Percentiles rank a stretch among this genome's conserved stretches.
These are phyloP conservation scores for Miamiensis avidus DNA, from an alignment of 169 alveolate species.

Conservation along the genomic window DNA sequence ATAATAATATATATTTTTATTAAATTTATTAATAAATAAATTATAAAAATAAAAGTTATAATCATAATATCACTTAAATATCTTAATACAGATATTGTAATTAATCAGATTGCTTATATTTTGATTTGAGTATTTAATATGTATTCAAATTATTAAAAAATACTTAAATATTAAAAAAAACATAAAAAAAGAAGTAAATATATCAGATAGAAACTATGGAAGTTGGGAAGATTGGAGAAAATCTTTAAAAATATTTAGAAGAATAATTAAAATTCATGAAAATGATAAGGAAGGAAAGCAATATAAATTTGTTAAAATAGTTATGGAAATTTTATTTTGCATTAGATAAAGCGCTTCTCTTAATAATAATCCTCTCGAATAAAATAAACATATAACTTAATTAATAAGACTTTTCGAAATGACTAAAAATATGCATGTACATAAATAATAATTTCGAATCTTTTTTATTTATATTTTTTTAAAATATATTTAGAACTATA, in stretches of 20 bases:
- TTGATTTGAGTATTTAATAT: neutral
- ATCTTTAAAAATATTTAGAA: neutral
- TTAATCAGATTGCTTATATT: neutral
- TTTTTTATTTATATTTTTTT: too few species aligned
- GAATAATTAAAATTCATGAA: neutral
- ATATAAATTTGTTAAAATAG: too few species aligned
- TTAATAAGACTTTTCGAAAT: neutral
- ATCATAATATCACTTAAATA: too few species aligned
- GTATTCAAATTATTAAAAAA: too few species aligned
- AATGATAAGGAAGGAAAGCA: neutral
- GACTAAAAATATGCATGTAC: neutral
- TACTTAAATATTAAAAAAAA: too few species aligned
- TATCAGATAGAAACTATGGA: neutral
- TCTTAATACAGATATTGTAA: neutral
- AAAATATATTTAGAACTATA: too few species aligned
- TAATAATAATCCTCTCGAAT: neutral
- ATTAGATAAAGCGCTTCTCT: neutral
- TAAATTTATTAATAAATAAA: too few species aligned
- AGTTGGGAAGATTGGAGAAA: neutral
- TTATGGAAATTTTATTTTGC: neutral
- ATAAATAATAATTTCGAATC: too few species aligned
- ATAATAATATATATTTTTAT: too few species aligned
- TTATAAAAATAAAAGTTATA: too few species aligned
- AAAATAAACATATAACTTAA: neutral
- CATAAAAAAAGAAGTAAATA: too few species aligned